Conservation (phyloP, 306 rosid genomes). For the Senna tora region DNA sequence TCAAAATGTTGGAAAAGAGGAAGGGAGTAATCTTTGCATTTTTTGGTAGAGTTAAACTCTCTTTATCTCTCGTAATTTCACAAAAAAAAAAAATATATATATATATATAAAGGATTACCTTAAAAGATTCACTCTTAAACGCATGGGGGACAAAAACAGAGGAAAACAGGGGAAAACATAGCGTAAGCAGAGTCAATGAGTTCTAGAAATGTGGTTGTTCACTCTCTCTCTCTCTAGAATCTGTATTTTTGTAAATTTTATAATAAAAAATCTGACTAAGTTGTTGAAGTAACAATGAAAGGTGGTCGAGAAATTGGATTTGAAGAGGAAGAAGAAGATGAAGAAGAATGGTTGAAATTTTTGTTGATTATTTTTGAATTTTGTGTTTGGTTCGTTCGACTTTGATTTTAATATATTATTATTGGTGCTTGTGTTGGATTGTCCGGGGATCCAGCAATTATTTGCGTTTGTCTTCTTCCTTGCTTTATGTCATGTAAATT, state of each 20-base stretch:
- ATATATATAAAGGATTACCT: too few relatives aligned
- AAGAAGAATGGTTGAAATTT: constrained; percentile 6
- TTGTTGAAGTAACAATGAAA: constrained; percentile 22
- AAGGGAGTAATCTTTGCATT: constrained; percentile 34
- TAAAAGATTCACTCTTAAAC: too few relatives aligned
- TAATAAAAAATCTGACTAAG: constrained; percentile 19
- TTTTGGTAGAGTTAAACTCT: too few relatives aligned
- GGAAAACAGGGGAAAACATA: constrained; percentile 52
- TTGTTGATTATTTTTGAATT: not conserved
- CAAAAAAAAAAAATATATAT: too few relatives aligned
- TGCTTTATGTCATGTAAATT: not conserved
- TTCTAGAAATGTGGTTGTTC: constrained; percentile 20
- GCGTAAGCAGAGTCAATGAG: constrained; percentile 40
- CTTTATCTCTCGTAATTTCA: too few relatives aligned
- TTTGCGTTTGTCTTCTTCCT: constrained; percentile 46
- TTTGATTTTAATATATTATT: constrained; percentile 36
- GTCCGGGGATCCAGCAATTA: constrained; percentile 58
- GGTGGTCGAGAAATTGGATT: constrained; percentile 21
- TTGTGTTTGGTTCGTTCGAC: constrained; percentile 35
- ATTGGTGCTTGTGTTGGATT: constrained; percentile 42
- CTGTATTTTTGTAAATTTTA: constrained; percentile 42
- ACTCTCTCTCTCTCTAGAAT: constrained; percentile 28
- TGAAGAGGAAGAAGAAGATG: constrained; percentile 36
- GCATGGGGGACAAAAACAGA: constrained; percentile 48
- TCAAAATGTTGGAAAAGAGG: constrained; percentile 4